Conservation (phyloP, 257 asterid species). For the Asclepias syriaca region DNA sequence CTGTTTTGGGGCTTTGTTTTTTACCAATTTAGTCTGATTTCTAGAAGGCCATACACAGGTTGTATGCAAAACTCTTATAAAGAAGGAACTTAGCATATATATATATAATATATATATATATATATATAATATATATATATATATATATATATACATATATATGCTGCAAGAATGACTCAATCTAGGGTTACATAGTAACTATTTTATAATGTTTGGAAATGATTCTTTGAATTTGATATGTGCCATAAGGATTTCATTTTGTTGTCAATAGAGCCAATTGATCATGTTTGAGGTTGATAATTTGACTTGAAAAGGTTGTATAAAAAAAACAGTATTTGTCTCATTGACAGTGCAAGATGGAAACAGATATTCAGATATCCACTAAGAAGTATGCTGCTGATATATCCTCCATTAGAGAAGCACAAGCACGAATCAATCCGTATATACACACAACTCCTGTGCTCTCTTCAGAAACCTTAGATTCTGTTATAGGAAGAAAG, state of each 20-base stretch:
- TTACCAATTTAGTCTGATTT: neutral
- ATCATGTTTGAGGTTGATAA: neutral
- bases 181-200: neutral
- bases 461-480: constrained; percentile 57
- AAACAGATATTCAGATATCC: constrained; percentile 31
- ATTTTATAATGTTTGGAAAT: neutral
- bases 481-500: constrained; percentile 64
- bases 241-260: neutral
- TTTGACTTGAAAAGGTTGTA: neutral
- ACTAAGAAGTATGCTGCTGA: constrained; percentile 66
- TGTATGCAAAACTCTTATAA: neutral
- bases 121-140: no score
- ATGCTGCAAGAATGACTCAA: neutral
- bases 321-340: neutral
- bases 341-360: constrained; percentile 40
- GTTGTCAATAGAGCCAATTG: neutral
- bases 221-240: neutral
- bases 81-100: neutral
- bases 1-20: neutral
- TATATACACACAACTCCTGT: constrained; percentile 66
- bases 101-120: no score
- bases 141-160: neutral
- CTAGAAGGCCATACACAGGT: neutral
- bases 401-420: constrained; percentile 62
- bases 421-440: constrained; percentile 51